Percentiles rank a stretch among this genome's conserved stretches.
Conservation (phyloP, 1,284 basidiomycete species). For the Sanghuangporus baumii region DNA sequence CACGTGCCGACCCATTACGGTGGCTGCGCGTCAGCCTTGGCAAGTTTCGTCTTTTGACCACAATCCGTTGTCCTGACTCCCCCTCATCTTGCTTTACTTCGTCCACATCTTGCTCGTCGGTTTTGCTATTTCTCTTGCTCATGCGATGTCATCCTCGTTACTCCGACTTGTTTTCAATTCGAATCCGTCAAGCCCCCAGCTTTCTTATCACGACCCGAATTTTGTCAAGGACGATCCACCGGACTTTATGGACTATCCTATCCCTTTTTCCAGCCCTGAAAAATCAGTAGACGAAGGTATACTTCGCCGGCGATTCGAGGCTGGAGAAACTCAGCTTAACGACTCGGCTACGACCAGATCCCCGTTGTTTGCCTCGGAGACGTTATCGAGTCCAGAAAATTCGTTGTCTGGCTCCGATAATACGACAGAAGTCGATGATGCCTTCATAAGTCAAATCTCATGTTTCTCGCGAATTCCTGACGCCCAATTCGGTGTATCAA, state of each 20-base stretch:
- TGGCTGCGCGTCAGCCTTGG: slow-evolving; percentile 5
- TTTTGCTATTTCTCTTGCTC: neutral
- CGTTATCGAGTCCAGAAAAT: neutral
- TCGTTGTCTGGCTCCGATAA: neutral
- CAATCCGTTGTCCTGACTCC: neutral
- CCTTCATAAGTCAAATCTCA: neutral
- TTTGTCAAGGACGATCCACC: slow-evolving; percentile 3
- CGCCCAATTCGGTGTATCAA: neutral
- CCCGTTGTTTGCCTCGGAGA: neutral
- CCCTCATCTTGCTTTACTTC: neutral
- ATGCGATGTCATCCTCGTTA: slow-evolving; percentile 1
- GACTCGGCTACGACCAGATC: neutral
- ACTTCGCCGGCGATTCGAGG: neutral
- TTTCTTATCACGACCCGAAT: neutral
- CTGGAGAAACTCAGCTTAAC: neutral
- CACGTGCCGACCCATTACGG: neutral
- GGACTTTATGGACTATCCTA: neutral
- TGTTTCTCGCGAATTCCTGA: neutral
- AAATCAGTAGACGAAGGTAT: neutral
- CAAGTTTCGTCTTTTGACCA: neutral
- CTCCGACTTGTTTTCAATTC: slow-evolving; percentile 3
- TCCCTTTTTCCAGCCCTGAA: neutral
- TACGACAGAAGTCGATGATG: neutral
- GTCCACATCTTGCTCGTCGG: neutral
- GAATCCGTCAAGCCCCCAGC: neutral